A percentile compares a stretch with the other conserved stretches of the same genome.
These are phyloP conservation scores for Gliomastix tumulicola DNA, from an alignment of 2,329 filamentous ascomycete species.

Conservation along the genomic window DNA sequence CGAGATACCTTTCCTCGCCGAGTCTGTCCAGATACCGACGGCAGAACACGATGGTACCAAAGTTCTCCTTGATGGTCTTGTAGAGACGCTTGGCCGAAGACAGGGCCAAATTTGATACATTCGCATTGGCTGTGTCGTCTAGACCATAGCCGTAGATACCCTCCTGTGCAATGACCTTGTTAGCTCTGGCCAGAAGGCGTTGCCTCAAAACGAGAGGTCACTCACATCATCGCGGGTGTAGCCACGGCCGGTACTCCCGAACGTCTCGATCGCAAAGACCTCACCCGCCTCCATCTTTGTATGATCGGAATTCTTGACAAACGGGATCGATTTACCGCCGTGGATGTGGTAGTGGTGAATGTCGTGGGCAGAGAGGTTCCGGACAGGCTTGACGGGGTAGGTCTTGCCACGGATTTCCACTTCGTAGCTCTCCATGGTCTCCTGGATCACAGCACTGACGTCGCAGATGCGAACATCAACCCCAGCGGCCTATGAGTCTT, in stretches of 20 bases:
- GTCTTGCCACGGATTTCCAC: conserved; percentile 70
- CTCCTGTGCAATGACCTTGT: conserved; percentile 19
- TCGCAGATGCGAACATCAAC: conserved; percentile 84
- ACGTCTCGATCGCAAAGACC: conserved; percentile 88
- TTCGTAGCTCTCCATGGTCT: conserved; percentile 87
- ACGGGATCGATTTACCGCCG: conserved; percentile 81
- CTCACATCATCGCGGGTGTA: conserved; percentile 70
- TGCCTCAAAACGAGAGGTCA: conserved; percentile 1
- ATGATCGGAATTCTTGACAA: conserved; percentile 73
- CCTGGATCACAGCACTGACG: conserved; percentile 74
- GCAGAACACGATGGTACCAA: conserved; percentile 54
- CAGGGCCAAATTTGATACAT: too few species aligned
- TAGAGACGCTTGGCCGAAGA: conserved; percentile 49
- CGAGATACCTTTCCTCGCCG: conserved; percentile 51
- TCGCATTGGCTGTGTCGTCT: too few species aligned
- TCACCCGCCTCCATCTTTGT: conserved; percentile 97
- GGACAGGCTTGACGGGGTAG: conserved; percentile 74
- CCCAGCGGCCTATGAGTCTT: conserved; percentile 53
- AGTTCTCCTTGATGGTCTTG: conserved; percentile 54
- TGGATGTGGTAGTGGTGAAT: conserved; percentile 84
- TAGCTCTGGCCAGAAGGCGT: background rate
- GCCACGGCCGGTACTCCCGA: conserved; percentile 82
- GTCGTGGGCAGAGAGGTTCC: conserved; percentile 77
- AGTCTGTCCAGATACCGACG: conserved; percentile 57
- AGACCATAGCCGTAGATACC: conserved; percentile 47